Evolutionary conservation across 495 filamentous ascomycete species (phyloP), one percentile per base, ranked within the genome.

Genomic region (Penicillium steckii): DNA sequence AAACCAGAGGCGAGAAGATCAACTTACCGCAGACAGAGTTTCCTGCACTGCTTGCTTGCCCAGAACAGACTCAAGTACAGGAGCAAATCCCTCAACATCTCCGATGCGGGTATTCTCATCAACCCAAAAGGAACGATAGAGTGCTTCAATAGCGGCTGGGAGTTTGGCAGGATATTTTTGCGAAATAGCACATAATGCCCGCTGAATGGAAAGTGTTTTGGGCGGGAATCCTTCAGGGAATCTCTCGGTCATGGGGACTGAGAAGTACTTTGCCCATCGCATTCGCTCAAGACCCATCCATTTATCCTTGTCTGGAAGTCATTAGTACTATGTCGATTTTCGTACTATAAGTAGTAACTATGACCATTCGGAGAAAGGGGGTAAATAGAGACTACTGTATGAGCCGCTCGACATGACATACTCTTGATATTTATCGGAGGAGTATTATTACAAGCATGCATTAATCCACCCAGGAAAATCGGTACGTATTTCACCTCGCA

Each of bases 361-460:
- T n/a, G n/a, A n/a, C n/a, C n/a, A n/a, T 19, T 25, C 26, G 10
- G 26, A 10, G 26, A 27, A 5, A 5, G 26, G 10, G 26, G 26
- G 26, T 27, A 10, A 27, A n/a, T n/a, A n/a, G n/a, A n/a, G n/a
- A n/a, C n/a, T n/a, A n/a, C n/a, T n/a, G n/a, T n/a, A n/a, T n/a
- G n/a, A n/a, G n/a, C n/a, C n/a, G n/a, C n/a, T n/a, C n/a, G n/a
- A 8, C 18, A 18, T 19, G n/a, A 22, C 77, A 33, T 65, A 87
- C 85, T 89, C 63, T 86, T 88, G 68, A 90, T 82, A 15, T 76
- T 65, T 27, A 90, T 71, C 1, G 87, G 87, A 2, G 85, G 61
- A 5, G 64, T 82, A 56, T 87, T 89, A 22, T 74, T 77, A 61
- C 80, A 85, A 12, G 77, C 71, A 50, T 85, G 78, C 79, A 91